Evolutionary conservation across 2,329 filamentous ascomycete species (phyloP).

Genomic region (Dactylellina haptotyla): DNA sequence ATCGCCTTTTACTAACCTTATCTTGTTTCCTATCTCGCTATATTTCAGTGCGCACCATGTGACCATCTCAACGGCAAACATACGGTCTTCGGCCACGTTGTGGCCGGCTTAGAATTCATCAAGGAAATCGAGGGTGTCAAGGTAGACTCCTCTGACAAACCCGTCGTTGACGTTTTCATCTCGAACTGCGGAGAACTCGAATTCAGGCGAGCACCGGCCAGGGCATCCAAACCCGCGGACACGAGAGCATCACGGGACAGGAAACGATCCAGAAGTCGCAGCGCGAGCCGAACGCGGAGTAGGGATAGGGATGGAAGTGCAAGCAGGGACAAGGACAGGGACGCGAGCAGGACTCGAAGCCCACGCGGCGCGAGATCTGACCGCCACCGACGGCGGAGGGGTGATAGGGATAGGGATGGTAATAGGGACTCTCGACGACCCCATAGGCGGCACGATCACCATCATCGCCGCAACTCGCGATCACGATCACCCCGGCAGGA

Average conservation of each 20-base stretch:
- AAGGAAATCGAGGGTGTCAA: conserved; percentile 73
- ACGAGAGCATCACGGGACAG: conserved; percentile 45
- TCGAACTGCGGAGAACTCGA: conserved; percentile 56
- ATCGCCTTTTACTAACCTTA: conserved; percentile 23
- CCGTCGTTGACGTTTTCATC: conserved; percentile 55
- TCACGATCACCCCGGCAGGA: conserved; percentile 39
- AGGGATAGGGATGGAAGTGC: conserved; percentile 17
- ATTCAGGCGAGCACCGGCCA: conserved; percentile 37
- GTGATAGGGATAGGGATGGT: conserved; percentile 8
- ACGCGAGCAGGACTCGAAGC: background rate
- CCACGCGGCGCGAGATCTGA: background rate
- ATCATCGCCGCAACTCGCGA: no score
- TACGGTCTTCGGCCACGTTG: conserved; percentile 75
- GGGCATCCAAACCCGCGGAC: background rate
- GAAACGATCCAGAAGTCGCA: conserved; percentile 51
- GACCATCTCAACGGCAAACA: conserved; percentile 55
- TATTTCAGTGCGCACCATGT: conserved; percentile 45
- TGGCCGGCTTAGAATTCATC: conserved; percentile 74
- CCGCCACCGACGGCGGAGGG: conserved; percentile 16
- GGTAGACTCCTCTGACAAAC: conserved; percentile 61
- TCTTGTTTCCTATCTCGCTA: background rate
- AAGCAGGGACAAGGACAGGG: no score
- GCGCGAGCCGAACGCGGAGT: conserved; percentile 15
- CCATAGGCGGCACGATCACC: conserved; percentile 21
- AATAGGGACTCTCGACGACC: conserved; percentile 27